Evolutionary conservation across 345 rosid genomes (phyloP).

Genomic region (Barbarea vulgaris): DNA sequence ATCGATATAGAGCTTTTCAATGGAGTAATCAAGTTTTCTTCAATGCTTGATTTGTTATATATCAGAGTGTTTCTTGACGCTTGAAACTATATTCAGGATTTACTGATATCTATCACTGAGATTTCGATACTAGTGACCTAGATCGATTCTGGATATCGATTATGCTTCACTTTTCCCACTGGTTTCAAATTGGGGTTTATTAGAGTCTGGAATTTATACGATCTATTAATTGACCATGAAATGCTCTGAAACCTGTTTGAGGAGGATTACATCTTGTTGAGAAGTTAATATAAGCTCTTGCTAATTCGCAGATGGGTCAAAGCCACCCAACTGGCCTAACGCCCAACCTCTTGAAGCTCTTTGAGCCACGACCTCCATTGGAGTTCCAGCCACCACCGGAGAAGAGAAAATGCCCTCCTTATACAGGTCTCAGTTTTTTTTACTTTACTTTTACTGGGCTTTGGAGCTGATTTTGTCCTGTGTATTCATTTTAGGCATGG

Average conservation of each 20-base stretch:
- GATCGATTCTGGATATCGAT: constrained; percentile 4
- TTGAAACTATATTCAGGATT: background rate
- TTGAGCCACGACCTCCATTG: constrained; percentile 89
- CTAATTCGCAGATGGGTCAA: constrained; percentile 82
- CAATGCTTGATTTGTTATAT: background rate
- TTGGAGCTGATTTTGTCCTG: background rate
- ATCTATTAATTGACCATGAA: background rate
- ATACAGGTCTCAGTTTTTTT: constrained; percentile 50
- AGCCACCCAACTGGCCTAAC: constrained; percentile 97
- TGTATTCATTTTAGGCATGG: constrained; percentile 66
- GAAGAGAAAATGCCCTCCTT: constrained; percentile 85
- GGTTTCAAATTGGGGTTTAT: background rate
- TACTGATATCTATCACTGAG: background rate
- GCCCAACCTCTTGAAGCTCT: constrained; percentile 79
- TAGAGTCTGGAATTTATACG: background rate
- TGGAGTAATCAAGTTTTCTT: background rate
- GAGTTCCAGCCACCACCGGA: constrained; percentile 87
- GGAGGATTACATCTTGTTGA: background rate
- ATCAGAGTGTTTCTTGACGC: background rate
- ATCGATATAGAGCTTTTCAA: background rate
- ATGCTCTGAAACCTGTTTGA: constrained; percentile 2
- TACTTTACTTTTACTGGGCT: background rate
- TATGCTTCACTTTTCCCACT: background rate
- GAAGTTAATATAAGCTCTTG: constrained; percentile 21
- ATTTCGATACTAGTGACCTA: background rate